These are phyloP conservation scores for Rutidosis leptorrhynchoides DNA, from an alignment of 129 eudicot genomes.

Conservation along the genomic window DNA sequence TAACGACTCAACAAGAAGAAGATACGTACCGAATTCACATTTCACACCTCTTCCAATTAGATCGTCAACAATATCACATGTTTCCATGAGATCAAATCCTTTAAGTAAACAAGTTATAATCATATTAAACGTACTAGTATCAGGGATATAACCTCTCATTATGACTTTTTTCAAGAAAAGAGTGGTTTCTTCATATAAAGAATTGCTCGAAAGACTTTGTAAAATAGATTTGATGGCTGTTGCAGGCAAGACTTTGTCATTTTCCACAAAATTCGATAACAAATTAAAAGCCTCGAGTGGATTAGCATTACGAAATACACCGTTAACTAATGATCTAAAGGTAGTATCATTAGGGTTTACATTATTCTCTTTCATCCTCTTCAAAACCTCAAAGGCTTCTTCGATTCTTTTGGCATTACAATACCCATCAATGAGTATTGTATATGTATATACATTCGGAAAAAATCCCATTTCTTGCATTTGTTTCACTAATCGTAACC, in stretches of 20 bases:
- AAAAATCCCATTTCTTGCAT: constrained; percentile 60
- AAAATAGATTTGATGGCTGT: constrained; percentile 55
- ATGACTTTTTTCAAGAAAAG: constrained; percentile 46
- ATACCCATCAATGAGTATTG: constrained; percentile 80
- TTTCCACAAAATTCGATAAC: constrained; percentile 51
- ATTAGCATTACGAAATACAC: constrained; percentile 56
- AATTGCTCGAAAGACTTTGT: constrained; percentile 47
- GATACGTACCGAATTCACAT: constrained; percentile 56
- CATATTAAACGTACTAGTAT: constrained; percentile 46
- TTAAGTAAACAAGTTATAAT: constrained; percentile 66
- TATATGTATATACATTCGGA: constrained; percentile 85
- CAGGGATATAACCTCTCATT: constrained; percentile 63
- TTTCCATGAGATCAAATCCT: constrained; percentile 54
- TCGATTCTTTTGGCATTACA: constrained; percentile 72
- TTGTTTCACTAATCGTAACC: constrained; percentile 66
- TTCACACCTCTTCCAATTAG: constrained; percentile 41
- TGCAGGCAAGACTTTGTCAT: constrained; percentile 46
- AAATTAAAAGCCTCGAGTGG: constrained; percentile 51
- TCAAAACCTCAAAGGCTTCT: constrained; percentile 69
- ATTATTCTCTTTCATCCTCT: constrained; percentile 66
- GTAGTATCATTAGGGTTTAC: constrained; percentile 82
- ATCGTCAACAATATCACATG: constrained; percentile 58
- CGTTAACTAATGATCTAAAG: constrained; percentile 80
- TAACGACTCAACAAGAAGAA: constrained; percentile 58
- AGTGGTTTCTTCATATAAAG: constrained; percentile 46